phyloP scores from a whole-genome alignment of 108 stramenopile genomes.

The Cyclotella kingstonii region DNA sequence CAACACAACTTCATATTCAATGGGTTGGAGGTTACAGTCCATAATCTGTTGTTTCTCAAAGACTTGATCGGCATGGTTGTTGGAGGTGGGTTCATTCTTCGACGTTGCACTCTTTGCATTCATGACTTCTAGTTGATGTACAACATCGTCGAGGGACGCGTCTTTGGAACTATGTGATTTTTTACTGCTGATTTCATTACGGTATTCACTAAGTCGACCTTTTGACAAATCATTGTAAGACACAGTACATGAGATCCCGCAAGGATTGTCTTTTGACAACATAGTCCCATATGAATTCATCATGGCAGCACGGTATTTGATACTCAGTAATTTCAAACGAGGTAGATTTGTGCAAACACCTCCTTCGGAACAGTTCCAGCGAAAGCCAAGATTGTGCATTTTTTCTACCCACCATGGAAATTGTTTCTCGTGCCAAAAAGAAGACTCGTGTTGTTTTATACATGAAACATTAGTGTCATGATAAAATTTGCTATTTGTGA shows the following conservation, averaged over 20 bases:
- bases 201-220: not conserved
- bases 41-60: constrained; percentile 1
- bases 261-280: constrained; percentile 22
- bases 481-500: not conserved
- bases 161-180: not conserved
- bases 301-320: constrained; percentile 10
- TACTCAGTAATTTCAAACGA: constrained; percentile 5
- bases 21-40: not conserved
- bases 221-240: not conserved
- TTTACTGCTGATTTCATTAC: constrained; percentile 1
- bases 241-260: constrained; percentile 7
- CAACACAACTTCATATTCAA: constrained; percentile 8
- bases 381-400: constrained; percentile 4
- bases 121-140: not conserved
- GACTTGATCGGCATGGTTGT: not conserved
- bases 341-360: not conserved
- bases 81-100: not conserved
- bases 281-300: constrained; percentile 2
- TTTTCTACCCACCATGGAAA: constrained; percentile 1
- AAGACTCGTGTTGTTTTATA: not conserved
- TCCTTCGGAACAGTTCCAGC: no score
- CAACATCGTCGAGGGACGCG: constrained; percentile 11
- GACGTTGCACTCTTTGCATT: not conserved
- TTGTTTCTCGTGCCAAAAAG: no score
- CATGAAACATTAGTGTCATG: not conserved